Base-by-base conservation (phyloP, 805 yeast species). In the Kluyveromyces dobzhanskii region DNA sequence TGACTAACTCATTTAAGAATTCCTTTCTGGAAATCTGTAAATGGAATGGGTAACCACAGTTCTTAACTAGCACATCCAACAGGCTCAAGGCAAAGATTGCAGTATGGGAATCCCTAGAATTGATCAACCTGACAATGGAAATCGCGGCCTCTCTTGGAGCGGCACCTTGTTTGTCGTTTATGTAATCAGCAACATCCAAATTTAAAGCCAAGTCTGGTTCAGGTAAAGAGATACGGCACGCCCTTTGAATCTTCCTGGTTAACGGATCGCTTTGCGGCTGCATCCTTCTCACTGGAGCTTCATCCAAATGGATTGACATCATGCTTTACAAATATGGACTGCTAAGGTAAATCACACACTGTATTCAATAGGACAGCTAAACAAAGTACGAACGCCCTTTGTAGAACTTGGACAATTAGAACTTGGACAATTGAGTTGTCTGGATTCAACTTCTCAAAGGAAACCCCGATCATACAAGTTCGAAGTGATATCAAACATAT, bases 31-130 rank as follows among this genome's bases (percentile, higher is more conserved):
- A 84, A 38, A 92, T 85, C 64, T 92, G 98, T 35, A 92, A 69
- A 49, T 92, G 98, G 64, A 92, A 77, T 6, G 98, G 97, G 60
- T 90, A 92, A 4, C 97, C 98, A 66, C 99, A 92, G 66, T 92
- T 92, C 65, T 92, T 92, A 38, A 92, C 98, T 50, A 92, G 67
- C 39, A 85, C 85, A 57, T 92, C 99, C 44, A 92, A 56, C 28
- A 85, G 64, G 1, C 87, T 75, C 47, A 92, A 63, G 8, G 97
- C 96, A 54, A 88, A 78, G 40, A 82, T 77, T 4, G 88, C 76
- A 25, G 87, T 82, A 53, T 85, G 94, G 1, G 94, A 78, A 49
- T 84, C 92, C 53, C 85, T 71, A 48, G 81, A 80, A 62, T 86
- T 84, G 56, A 90, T 75, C 45, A 86, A 69, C 54, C 80, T 80